Evolutionary conservation across 106 monocot genomes (phyloP), one percentile per base, ranked within the genome.

Genomic region (Agapanthus africanus): DNA sequence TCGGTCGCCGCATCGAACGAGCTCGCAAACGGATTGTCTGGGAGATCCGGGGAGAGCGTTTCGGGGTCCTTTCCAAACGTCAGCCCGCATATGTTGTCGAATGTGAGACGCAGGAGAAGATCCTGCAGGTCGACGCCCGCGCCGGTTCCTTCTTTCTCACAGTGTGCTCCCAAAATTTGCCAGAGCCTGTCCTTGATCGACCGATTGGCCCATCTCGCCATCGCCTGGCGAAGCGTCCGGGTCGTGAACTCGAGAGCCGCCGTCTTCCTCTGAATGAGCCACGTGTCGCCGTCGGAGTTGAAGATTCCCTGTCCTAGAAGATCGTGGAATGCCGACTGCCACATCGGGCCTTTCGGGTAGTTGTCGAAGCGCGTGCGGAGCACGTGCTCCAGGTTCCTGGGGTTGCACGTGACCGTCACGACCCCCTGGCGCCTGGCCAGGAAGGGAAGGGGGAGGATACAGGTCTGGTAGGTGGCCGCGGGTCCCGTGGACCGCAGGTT

Each of bases 241-340:
- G 93, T 93, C 28, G 93, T 93, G 83, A 93, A 93, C 79, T 93
- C 93, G 26, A 93, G 83, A 7, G 93, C 93, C 1, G 93, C 93
- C 23, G 93, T 93, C 79, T 93, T 93, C 11, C 93, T 78, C 46
- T 93, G 93, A 18, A 93, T 66, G 28, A 93, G 78, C 93, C 93
- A 93, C 26, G 83, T 83, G 2, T 86, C 88, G 6, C 93, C 93
- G 73, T 93, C 93, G 40, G 79, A 79, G 88, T 93, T 93, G 83
- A 93, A 93, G 80, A 93, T 93, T 47, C 93, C 93, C 35, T 76
- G 76, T 18, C 93, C 93, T 16, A 93, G 71, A 13, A 93, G 76
- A 71, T 93, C 93, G 69, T 87, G 90, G 78, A 93, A 93, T 38
- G 84, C 87, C 11, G 86, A 66, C 73, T 90, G 89, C 84, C 77